Percentiles rank a stretch among this genome's conserved stretches.
These are phyloP conservation scores for Phoma sp. DNA, from an alignment of 2,329 filamentous ascomycete species.

Conservation along the genomic window DNA sequence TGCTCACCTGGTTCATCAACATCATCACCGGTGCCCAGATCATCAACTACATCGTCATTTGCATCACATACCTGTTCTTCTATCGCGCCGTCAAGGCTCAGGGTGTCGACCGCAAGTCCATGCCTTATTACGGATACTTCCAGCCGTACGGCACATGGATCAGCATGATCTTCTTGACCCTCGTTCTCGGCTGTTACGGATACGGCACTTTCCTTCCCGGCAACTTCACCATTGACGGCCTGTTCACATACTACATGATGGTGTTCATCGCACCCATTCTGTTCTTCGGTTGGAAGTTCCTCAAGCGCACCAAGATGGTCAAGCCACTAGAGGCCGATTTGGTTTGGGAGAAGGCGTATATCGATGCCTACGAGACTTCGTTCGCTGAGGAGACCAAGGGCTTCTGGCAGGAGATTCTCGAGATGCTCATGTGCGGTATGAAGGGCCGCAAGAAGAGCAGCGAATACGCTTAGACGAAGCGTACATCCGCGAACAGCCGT, in stretches of 20 bases:
- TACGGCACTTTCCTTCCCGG: slow-evolving; percentile 53
- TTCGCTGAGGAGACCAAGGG: slow-evolving; percentile 29
- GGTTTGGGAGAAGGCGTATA: slow-evolving; percentile 52
- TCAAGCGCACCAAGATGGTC: slow-evolving; percentile 65
- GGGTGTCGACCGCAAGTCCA: slow-evolving; percentile 56
- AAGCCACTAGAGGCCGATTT: slow-evolving; percentile 51
- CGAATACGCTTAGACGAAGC: slow-evolving; percentile 4
- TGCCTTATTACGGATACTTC: slow-evolving; percentile 56
- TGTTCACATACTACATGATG: slow-evolving; percentile 54
- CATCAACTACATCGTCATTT: slow-evolving; percentile 55
- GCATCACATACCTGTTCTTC: slow-evolving; percentile 64
- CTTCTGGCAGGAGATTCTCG: slow-evolving; percentile 37
- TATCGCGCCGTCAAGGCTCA: slow-evolving; percentile 53
- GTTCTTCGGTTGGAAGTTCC: slow-evolving; percentile 65
- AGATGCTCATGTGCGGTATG: slow-evolving; percentile 27
- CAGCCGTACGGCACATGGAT: slow-evolving; percentile 29
- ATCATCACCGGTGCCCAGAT: slow-evolving; percentile 74
- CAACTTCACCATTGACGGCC: slow-evolving; percentile 55
- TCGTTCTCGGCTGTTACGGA: slow-evolving; percentile 28
- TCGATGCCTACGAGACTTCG: slow-evolving; percentile 49
- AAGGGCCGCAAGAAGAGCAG: slow-evolving; percentile 14
- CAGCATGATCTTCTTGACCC: slow-evolving; percentile 22
- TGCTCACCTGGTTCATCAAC: slow-evolving; percentile 75
- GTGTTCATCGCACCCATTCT: slow-evolving; percentile 32
- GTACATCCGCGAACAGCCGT: neutral